phyloP scores from a whole-genome alignment of 2,329 filamentous ascomycete genomes.

The Fusarium sp. region DNA sequence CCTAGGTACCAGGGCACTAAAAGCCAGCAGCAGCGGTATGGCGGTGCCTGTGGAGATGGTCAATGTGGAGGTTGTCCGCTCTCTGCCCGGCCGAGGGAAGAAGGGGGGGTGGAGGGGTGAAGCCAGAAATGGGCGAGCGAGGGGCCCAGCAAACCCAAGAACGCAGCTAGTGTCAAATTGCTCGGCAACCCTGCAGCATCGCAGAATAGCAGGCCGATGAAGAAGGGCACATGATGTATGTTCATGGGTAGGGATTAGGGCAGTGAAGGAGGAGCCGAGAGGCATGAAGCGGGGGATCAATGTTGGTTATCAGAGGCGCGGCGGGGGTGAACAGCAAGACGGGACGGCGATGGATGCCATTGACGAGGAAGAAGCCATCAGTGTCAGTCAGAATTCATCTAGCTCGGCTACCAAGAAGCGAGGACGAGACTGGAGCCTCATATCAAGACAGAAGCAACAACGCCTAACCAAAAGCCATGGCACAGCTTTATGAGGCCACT shows the following conservation, averaged over 20 bases:
- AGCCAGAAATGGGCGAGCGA: constrained; percentile 23
- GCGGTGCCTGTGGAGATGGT: constrained; percentile 36
- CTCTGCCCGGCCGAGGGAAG: constrained; percentile 15
- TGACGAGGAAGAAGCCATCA: neutral
- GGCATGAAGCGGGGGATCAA: constrained; percentile 10
- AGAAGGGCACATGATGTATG: constrained; percentile 36
- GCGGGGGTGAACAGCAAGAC: neutral
- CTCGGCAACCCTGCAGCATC: constrained; percentile 39
- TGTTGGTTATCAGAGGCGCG: constrained; percentile 15
- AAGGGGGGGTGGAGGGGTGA: constrained; percentile 32
- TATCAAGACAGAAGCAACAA: constrained; percentile 3
- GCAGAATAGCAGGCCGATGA: constrained; percentile 31
- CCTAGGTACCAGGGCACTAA: constrained; percentile 22
- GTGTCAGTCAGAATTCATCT: neutral
- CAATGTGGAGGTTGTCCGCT: constrained; percentile 30
- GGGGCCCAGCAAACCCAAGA: constrained; percentile 31
- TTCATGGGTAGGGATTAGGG: constrained; percentile 28
- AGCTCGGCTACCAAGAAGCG: neutral
- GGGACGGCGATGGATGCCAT: neutral
- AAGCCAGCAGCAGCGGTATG: constrained; percentile 31
- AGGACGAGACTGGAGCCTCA: neutral
- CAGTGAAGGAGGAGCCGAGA: constrained; percentile 10
- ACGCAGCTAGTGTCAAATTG: constrained; percentile 37
- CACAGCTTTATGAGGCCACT: constrained; percentile 11
- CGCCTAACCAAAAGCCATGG: constrained; percentile 1